Conservation (phyloP, 768 basidiomycete species). For the Suillus weaverae region DNA sequence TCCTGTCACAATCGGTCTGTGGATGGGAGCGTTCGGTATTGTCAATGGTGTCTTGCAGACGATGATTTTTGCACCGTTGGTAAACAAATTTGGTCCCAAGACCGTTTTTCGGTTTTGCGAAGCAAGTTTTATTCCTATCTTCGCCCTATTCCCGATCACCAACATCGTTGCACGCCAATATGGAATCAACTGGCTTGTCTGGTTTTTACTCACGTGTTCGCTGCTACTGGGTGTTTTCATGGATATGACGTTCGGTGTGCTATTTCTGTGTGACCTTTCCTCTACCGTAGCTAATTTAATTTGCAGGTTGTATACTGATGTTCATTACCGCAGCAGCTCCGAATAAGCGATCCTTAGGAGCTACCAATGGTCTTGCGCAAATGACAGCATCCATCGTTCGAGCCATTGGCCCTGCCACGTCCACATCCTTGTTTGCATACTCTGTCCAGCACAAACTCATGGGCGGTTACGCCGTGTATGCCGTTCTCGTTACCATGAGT, state of each 20-base stretch:
- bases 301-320: conserved; percentile 65
- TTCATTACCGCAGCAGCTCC: conserved; percentile 68
- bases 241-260: conserved; percentile 36
- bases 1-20: conserved; percentile 36
- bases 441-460: conserved; percentile 35
- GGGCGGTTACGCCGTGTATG: conserved; percentile 38
- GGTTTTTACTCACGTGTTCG: conserved; percentile 28
- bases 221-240: conserved; percentile 21
- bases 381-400: conserved; percentile 31
- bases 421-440: conserved; percentile 39
- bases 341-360: conserved; percentile 64
- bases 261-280: neutral
- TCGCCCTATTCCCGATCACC: conserved; percentile 33
- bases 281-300: conserved; percentile 9
- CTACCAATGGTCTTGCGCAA: conserved; percentile 56
- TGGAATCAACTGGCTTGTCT: conserved; percentile 25
- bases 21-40: conserved; percentile 37
- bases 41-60: conserved; percentile 33
- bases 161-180: conserved; percentile 27
- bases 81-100: conserved; percentile 31
- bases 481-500: conserved; percentile 20
- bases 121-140: conserved; percentile 29
- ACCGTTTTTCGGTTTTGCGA: conserved; percentile 30
- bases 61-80: conserved; percentile 33
- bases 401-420: conserved; percentile 34